Evolutionary conservation across 306 rosid genomes (phyloP).

Genomic region (Mimosa bimucronata): DNA sequence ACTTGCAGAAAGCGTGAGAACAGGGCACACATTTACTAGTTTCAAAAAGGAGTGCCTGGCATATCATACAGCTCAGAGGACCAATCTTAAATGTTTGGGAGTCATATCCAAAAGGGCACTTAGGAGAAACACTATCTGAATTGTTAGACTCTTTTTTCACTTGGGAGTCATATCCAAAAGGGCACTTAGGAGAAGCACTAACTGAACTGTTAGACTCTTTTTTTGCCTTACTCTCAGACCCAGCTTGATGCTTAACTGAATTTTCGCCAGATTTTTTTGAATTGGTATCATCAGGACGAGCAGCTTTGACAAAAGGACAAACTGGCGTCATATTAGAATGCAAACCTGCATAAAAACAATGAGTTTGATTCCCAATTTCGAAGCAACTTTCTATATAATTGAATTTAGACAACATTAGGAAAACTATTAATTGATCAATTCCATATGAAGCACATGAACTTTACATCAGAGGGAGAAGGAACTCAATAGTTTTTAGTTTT

Average conservation of each 20-base stretch:
- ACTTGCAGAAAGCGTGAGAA: constrained; percentile 71
- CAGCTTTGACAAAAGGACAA: constrained; percentile 89
- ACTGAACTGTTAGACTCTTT: constrained; percentile 44
- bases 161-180: constrained; percentile 52
- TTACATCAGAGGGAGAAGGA: background rate
- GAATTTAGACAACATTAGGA: background rate
- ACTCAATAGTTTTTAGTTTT: constrained; percentile 7
- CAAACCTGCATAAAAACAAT: constrained; percentile 40
- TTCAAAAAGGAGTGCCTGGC: constrained; percentile 58
- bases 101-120: constrained; percentile 91
- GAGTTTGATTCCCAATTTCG: constrained; percentile 8
- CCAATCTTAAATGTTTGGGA: constrained; percentile 86
- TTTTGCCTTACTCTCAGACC: constrained; percentile 49
- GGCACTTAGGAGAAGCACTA: constrained; percentile 66
- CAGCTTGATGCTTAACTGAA: constrained; percentile 47
- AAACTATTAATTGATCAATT: background rate
- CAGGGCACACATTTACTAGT: constrained; percentile 84
- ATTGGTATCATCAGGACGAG: constrained; percentile 71
- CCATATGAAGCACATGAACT: constrained; percentile 8
- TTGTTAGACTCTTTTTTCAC: constrained; percentile 45
- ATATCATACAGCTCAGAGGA: constrained; percentile 90
- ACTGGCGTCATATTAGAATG: constrained; percentile 71
- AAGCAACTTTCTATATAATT: background rate
- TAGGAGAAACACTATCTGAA: constrained; percentile 48
- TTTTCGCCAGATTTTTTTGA: constrained; percentile 51